Evolutionary conservation across 202 grass and related monocot genomes (phyloP).

Genomic region (Setaria viridis): DNA sequence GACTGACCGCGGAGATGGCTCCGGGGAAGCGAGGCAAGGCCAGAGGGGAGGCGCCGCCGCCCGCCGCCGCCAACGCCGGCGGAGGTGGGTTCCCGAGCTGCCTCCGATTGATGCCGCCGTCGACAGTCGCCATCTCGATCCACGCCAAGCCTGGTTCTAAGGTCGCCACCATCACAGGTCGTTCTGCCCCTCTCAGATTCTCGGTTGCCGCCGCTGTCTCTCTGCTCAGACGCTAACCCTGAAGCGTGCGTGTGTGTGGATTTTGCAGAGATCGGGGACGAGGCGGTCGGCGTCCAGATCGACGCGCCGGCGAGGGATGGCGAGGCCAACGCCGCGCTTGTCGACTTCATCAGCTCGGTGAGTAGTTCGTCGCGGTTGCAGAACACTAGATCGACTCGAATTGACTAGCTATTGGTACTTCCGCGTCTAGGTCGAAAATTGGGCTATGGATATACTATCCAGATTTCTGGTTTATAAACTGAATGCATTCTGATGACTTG

Average conservation of each 20-base stretch:
- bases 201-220: neutral
- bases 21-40: slow-evolving; percentile 68
- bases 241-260: neutral
- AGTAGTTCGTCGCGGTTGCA: neutral
- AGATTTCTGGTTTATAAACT: neutral
- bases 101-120: slow-evolving; percentile 73
- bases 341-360: slow-evolving; percentile 95
- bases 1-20: slow-evolving; percentile 43
- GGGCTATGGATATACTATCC: neutral
- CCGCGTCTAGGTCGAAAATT: neutral
- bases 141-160: slow-evolving; percentile 94
- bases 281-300: slow-evolving; percentile 86
- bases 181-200: neutral
- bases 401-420: neutral
- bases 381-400: slow-evolving; percentile 5
- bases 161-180: slow-evolving; percentile 90
- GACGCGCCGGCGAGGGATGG: slow-evolving; percentile 93
- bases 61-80: slow-evolving; percentile 5
- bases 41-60: slow-evolving; percentile 37
- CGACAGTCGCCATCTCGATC: slow-evolving; percentile 84
- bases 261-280: slow-evolving; percentile 78
- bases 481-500: neutral
- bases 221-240: neutral
- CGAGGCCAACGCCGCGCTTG: slow-evolving; percentile 88
- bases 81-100: slow-evolving; percentile 47